phyloP scores from a whole-genome alignment of 805 yeast genomes.

The Candida sakaeoensis region DNA sequence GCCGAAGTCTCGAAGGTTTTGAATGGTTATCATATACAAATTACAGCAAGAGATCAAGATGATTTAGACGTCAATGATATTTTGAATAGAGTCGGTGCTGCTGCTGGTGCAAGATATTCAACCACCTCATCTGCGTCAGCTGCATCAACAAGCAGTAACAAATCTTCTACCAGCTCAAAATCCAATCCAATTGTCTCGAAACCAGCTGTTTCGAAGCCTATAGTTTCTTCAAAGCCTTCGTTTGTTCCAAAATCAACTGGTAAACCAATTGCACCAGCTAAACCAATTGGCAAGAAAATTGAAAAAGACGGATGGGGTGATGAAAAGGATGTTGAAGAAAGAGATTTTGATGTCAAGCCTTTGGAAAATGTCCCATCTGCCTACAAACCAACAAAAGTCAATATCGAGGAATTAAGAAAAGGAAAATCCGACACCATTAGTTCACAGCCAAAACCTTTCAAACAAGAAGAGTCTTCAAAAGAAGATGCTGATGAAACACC shows the following conservation, averaged over 20 bases:
- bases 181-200: slow-evolving; percentile 25
- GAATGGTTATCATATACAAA: slow-evolving; percentile 89
- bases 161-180: not conserved
- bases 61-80: slow-evolving; percentile 81
- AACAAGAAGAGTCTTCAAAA: slow-evolving; percentile 13
- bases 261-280: slow-evolving; percentile 34
- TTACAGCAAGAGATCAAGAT: slow-evolving; percentile 92
- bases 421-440: slow-evolving; percentile 44
- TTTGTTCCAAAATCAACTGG: slow-evolving; percentile 37
- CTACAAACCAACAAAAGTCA: slow-evolving; percentile 64
- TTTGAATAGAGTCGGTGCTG: slow-evolving; percentile 72
- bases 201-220: slow-evolving; percentile 24
- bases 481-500: slow-evolving; percentile 48
- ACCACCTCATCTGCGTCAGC: slow-evolving; percentile 14
- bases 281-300: slow-evolving; percentile 14
- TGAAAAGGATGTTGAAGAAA: slow-evolving; percentile 52
- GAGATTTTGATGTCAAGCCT: slow-evolving; percentile 50
- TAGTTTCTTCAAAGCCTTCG: slow-evolving; percentile 20
- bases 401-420: slow-evolving; percentile 51
- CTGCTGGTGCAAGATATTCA: slow-evolving; percentile 95
- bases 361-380: slow-evolving; percentile 54
- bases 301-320: slow-evolving; percentile 72
- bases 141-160: slow-evolving; percentile 15
- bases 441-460: slow-evolving; percentile 34
- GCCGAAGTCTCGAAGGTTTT: slow-evolving; percentile 69